Evolutionary conservation across 129 eudicot species (phyloP), one percentile per base, ranked within the genome.

Genomic region (Rutidosis leptorrhynchoides): DNA sequence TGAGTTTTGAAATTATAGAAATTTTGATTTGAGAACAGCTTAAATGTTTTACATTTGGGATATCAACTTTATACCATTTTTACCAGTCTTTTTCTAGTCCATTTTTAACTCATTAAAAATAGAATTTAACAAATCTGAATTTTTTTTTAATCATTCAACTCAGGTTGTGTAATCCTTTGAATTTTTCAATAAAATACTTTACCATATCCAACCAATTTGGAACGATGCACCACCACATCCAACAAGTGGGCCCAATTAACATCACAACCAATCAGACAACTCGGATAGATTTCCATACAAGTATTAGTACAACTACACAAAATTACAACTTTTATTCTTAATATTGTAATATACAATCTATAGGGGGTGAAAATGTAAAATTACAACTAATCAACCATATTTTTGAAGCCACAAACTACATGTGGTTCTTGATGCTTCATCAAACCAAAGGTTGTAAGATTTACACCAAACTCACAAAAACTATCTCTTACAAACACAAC

Each of bases 371-470:
- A 67, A n/a, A 7, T n/a, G 58, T 65, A 65, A 55, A 19, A 63
- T 5, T 42, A 26, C 0, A 42, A 65, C 5, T 12, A 6, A 71
- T 22, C 80, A 58, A 67, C 73, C 45, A 46, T 20, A 79, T 33
- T 64, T 65, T 66, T 26, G 68, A 62, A 78, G 65, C 74, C 80
- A 80, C 75, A 75, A 32, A 60, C 32, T 43, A 72, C 73, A 62
- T 83, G 95, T 86, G 95, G 95, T 68, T 83, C 79, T 61, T 21
- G 78, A 63, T 61, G 30, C 70, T n/a, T 71, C 84, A 19, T 48
- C 70, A 59, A 75, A 67, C 64, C 3, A 75, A 75, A 67, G 79
- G 74, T 59, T 75, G 57, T 68, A 58, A 75, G 14, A 10, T 33
- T 12, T 32, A 75, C 79, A 75, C 69, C 80, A 68, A 68, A 49